A percentile compares a stretch with the other conserved stretches of the same genome.
Evolutionary conservation across 2,329 filamentous ascomycete species (phyloP).

Genomic region (Trichoderma sp.): DNA sequence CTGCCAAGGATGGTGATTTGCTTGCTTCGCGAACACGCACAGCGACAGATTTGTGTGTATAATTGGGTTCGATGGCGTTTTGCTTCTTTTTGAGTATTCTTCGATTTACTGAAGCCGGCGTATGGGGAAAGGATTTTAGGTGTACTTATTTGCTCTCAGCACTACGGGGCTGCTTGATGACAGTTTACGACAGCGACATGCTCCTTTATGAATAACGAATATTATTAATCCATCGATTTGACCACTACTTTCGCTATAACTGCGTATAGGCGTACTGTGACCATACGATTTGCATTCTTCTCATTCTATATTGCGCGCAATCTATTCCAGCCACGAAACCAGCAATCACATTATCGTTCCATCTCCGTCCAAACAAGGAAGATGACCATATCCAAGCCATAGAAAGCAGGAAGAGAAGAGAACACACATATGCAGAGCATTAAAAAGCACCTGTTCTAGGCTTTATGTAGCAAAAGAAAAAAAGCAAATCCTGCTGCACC

Average conservation of each 20-base stretch:
- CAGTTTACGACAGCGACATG: background rate
- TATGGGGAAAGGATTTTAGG: background rate
- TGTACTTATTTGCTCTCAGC: background rate
- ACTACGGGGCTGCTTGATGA: background rate
- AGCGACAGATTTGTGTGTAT: slow-evolving; percentile 12
- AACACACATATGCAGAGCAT: background rate
- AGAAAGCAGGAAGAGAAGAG: background rate
- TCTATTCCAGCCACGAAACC: slow-evolving; percentile 8
- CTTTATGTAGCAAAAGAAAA: background rate
- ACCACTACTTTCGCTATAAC: background rate
- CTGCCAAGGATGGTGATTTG: slow-evolving; percentile 19
- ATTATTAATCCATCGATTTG: background rate
- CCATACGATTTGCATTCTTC: background rate
- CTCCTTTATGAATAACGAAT: background rate
- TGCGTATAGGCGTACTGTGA: too few relatives aligned
- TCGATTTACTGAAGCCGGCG: background rate
- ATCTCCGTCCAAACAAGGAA: background rate
- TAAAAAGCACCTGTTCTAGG: slow-evolving; percentile 4
- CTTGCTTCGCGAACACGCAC: slow-evolving; percentile 21
- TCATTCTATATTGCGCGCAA: background rate
- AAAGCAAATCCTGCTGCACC: background rate
- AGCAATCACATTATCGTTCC: background rate
- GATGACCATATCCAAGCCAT: background rate
- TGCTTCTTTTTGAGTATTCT: background rate
- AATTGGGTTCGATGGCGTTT: background rate